Conservation (phyloP, 192 early-diverging fungal species). For the Gigaspora rosea region DNA sequence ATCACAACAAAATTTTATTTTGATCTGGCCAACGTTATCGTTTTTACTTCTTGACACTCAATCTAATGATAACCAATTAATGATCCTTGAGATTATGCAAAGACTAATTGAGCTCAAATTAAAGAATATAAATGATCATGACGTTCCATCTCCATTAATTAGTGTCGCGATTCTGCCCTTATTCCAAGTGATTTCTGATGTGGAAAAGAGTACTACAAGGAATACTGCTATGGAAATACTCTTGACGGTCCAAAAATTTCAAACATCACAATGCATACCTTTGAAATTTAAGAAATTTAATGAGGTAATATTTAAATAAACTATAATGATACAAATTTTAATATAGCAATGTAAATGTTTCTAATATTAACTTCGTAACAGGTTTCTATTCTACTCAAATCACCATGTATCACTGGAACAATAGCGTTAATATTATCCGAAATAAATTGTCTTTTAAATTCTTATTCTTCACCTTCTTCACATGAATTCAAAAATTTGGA, state of each 20-base stretch:
- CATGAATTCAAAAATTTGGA: constrained; percentile 23
- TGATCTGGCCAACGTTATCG: constrained; percentile 46
- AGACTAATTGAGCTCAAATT: constrained; percentile 3
- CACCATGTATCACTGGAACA: constrained; percentile 3
- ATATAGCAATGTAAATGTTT: not conserved
- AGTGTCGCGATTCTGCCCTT: constrained; percentile 52
- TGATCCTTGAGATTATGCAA: constrained; percentile 43
- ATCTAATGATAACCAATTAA: constrained; percentile 48
- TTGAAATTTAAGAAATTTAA: constrained; percentile 30
- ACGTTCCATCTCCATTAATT: constrained; percentile 31
- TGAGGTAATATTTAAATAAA: not conserved
- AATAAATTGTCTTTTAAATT: constrained; percentile 8
- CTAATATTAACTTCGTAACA: not conserved
- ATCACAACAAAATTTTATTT: constrained; percentile 2
- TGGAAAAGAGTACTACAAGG: constrained; percentile 24
- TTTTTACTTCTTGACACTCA: constrained; percentile 48
- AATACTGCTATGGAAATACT: constrained; percentile 41
- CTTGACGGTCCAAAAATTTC: constrained; percentile 34
- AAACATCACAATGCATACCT: constrained; percentile 20
- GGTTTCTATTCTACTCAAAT: not conserved
- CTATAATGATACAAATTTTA: not conserved
- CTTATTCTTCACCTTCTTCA: constrained; percentile 22
- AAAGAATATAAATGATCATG: not conserved
- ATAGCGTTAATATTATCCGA: constrained; percentile 12
- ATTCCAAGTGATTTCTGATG: constrained; percentile 54